Evolutionary conservation across 352 stramenopile species (phyloP), one percentile per base, ranked within the genome.

Genomic region (Globisporangium viniferum): DNA sequence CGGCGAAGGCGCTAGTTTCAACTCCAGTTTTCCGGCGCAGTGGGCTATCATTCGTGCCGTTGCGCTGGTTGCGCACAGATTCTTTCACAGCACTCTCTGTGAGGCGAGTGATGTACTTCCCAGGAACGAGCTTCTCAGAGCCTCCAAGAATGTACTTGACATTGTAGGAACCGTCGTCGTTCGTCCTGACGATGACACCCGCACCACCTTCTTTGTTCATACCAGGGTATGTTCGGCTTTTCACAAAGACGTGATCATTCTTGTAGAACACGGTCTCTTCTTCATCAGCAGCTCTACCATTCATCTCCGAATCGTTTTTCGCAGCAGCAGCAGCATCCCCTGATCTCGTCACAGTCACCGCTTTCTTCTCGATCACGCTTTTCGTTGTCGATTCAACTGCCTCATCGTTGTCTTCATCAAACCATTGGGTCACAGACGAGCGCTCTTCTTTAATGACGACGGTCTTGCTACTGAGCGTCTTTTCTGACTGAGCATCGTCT

Each of bases 101-200:
- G 39, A 92, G 71, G 5, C 79, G 73, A 44, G 74, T 80, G 3
- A 96, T 81, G 65, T 89, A 94, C 48, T 78, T 72, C 0, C 77
- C 69, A 18, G 70, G 73, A 2, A 96, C 80, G 35, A 69, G 70
- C 70, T 93, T 94, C 70, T 96, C 88, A 20, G 74, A 79, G 0
- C 88, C 86, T 20, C 88, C 88, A 12, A 96, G 74, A 51, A 96
- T 67, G 68, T 94, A 96, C 75, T 96, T 96, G 65, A 96, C 76
- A 61, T 89, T 79, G 73, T 93, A 94, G 18, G 82, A 84, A 56
- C 77, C 81, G 53, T 94, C 86, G 9, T 82, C 80, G 63, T 92
- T 90, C 35, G 70, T 68, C 8, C 73, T 62, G 48, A 73, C 59
- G 15, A 96, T 72, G 35, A 80, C 76, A 2, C 68, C 88, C 14